phyloP scores from a whole-genome alignment of 176 grass and related monocot species.

The Zoysia japonica region DNA sequence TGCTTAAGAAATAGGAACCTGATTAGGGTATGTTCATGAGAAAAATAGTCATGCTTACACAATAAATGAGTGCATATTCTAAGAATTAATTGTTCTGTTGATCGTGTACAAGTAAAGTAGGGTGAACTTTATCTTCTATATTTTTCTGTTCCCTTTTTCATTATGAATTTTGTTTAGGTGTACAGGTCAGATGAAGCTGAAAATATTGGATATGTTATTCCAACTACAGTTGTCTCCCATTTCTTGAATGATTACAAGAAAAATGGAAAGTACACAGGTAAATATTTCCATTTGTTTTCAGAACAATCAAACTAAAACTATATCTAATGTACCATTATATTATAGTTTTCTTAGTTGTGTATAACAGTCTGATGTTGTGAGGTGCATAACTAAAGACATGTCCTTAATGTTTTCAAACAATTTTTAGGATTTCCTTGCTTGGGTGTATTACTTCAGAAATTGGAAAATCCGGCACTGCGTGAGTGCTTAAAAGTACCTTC shows the following conservation, averaged over 20 bases:
- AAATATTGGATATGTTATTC: slow-evolving; percentile 99
- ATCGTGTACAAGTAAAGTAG: slow-evolving; percentile 18
- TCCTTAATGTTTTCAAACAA: slow-evolving; percentile 26
- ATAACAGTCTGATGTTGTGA: not conserved
- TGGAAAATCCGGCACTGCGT: slow-evolving; percentile 89
- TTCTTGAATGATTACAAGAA: slow-evolving; percentile 91
- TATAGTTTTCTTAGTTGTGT: slow-evolving; percentile 17
- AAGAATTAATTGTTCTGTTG: not conserved
- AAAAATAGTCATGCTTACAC: not conserved
- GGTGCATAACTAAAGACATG: slow-evolving; percentile 1
- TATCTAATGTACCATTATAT: slow-evolving; percentile 5
- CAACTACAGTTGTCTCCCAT: slow-evolving; percentile 97
- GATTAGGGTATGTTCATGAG: not conserved
- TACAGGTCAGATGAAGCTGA: slow-evolving; percentile 94
- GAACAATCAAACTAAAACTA: not conserved
- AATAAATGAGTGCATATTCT: slow-evolving; percentile 7
- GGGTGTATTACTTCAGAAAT: slow-evolving; percentile 95
- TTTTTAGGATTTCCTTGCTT: slow-evolving; percentile 93
- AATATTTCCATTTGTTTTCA: slow-evolving; percentile 29
- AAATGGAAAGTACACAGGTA: slow-evolving; percentile 98
- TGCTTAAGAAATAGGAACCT: not conserved
- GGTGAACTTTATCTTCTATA: not conserved
- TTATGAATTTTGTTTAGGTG: slow-evolving; percentile 76
- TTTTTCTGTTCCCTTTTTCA: slow-evolving; percentile 43
- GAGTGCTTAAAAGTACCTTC: slow-evolving; percentile 89